Percentiles rank a stretch among this genome's conserved stretches.
Conservation (phyloP, 108 stramenopile species). For the Stephanodiscus triporus region DNA sequence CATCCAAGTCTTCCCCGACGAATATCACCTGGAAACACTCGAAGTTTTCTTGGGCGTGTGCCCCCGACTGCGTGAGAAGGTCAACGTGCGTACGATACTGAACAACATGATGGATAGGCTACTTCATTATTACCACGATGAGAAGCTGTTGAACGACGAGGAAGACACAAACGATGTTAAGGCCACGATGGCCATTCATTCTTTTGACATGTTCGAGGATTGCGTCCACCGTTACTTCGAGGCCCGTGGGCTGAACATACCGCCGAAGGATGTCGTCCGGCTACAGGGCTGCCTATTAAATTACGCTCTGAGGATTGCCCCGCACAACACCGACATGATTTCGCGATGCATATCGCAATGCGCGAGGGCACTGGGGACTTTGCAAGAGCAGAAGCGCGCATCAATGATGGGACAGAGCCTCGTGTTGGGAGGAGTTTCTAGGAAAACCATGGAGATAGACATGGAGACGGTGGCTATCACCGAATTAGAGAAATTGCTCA, state of each 20-base stretch:
- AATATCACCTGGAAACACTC: constrained; percentile 97
- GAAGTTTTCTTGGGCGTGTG: constrained; percentile 87
- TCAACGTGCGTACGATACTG: constrained; percentile 93
- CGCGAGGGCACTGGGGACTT: constrained; percentile 56
- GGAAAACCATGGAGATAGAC: constrained; percentile 35
- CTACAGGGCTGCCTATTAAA: constrained; percentile 89
- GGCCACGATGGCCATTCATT: constrained; percentile 63
- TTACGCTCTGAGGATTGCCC: constrained; percentile 93
- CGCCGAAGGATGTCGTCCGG: constrained; percentile 89
- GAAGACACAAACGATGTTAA: constrained; percentile 84
- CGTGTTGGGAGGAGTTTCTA: constrained; percentile 39
- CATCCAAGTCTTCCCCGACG: constrained; percentile 97
- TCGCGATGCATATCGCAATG: constrained; percentile 80
- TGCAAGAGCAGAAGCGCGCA: constrained; percentile 57
- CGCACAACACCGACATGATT: constrained; percentile 89
- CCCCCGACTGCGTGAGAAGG: constrained; percentile 92
- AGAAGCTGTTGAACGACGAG: constrained; percentile 73
- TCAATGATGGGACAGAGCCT: constrained; percentile 58
- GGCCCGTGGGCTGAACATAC: constrained; percentile 78
- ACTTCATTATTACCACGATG: constrained; percentile 80
- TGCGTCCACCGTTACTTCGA: constrained; percentile 89
- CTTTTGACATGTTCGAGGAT: constrained; percentile 92
- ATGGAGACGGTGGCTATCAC: constrained; percentile 81
- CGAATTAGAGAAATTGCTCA: constrained; percentile 90
- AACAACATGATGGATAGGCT: constrained; percentile 94